phyloP scores from a whole-genome alignment of 305 asterid genomes.

The Nicotiana rustica region DNA sequence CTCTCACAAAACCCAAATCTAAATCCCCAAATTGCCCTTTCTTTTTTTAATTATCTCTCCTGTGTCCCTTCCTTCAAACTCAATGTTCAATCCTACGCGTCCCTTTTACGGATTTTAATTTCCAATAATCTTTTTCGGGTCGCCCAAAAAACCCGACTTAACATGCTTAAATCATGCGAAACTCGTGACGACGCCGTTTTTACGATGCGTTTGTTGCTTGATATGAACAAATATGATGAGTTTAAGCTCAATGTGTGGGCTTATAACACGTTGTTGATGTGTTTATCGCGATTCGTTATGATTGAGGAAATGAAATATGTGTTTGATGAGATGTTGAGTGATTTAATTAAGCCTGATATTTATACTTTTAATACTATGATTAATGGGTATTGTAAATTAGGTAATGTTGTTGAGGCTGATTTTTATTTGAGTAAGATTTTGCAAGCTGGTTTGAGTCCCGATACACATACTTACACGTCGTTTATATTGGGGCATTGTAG shows the following conservation, averaged over 20 bases:
- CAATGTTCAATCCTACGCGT: constrained; percentile 52
- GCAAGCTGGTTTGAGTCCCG: constrained; percentile 73
- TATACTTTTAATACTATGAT: constrained; percentile 81
- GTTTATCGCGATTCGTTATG: constrained; percentile 63
- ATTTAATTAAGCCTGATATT: constrained; percentile 68
- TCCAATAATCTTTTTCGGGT: constrained; percentile 48
- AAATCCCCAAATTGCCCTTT: constrained; percentile 61
- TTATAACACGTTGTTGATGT: constrained; percentile 71
- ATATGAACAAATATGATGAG: constrained; percentile 46
- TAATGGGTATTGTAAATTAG: constrained; percentile 77
- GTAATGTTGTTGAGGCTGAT: constrained; percentile 65
- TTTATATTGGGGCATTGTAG: constrained; percentile 82
- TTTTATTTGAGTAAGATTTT: constrained; percentile 62
- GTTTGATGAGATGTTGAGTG: constrained; percentile 69
- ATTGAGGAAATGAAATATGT: constrained; percentile 68
- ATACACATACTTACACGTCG: constrained; percentile 78
- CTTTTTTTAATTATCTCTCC: constrained; percentile 58
- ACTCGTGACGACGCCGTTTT: constrained; percentile 50
- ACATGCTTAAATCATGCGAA: constrained; percentile 63
- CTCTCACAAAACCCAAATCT: constrained; percentile 64
- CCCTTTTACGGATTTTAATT: constrained; percentile 62
- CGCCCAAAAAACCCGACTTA: constrained; percentile 56
- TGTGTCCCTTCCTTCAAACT: constrained; percentile 65
- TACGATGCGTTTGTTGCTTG: constrained; percentile 53
- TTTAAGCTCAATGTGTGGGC: constrained; percentile 63